These are phyloP conservation scores for Trichoderma oligosporum DNA, from an alignment of 2,329 filamentous ascomycete species.

Conservation along the genomic window DNA sequence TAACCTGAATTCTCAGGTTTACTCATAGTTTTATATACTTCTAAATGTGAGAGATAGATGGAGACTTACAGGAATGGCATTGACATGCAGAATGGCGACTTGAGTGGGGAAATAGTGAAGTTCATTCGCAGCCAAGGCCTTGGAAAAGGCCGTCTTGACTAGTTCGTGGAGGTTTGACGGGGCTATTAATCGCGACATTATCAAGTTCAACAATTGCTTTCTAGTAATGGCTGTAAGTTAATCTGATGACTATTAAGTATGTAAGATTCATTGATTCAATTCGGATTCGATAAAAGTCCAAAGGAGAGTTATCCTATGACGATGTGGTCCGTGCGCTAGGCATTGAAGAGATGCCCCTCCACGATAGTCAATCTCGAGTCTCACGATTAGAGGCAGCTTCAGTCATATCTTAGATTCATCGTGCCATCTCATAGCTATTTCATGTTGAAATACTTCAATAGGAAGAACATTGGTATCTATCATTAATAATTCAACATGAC, in stretches of 20 bases:
- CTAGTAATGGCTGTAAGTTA: background rate
- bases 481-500: background rate
- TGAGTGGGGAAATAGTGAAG: slow-evolving; percentile 54
- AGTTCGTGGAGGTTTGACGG: slow-evolving; percentile 49
- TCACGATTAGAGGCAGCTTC: background rate
- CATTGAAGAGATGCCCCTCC: background rate
- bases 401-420: no score
- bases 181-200: slow-evolving; percentile 38
- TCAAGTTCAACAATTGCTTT: no score
- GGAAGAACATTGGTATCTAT: background rate
- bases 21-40: background rate
- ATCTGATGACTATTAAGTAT: background rate
- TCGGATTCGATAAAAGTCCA: no score
- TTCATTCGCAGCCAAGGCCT: slow-evolving; percentile 46
- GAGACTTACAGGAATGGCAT: slow-evolving; percentile 41
- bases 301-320: background rate
- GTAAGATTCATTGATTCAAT: background rate
- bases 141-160: slow-evolving; percentile 47
- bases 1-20: no score
- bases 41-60: background rate
- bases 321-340: slow-evolving; percentile 7
- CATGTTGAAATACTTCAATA: no score
- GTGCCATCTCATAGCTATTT: background rate
- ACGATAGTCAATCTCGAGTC: background rate
- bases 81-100: slow-evolving; percentile 45